A percentile compares a stretch with the other conserved stretches of the same genome.
These are phyloP conservation scores for Wickerhamiella cacticola DNA, from an alignment of 805 yeast species.

Conservation along the genomic window DNA sequence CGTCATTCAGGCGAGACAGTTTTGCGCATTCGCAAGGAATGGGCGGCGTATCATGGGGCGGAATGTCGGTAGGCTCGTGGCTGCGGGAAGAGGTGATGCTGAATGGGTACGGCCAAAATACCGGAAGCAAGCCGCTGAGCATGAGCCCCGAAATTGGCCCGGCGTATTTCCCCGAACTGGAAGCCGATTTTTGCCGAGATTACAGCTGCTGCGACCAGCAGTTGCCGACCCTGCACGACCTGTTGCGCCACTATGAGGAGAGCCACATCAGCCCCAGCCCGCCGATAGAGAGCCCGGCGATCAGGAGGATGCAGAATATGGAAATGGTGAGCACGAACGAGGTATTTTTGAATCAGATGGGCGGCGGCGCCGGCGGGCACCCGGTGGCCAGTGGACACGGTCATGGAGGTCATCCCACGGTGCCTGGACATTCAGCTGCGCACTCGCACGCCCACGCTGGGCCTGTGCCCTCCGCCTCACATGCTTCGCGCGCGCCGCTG, in stretches of 20 bases:
- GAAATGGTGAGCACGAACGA: conserved; percentile 91
- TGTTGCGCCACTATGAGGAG: conserved; percentile 90
- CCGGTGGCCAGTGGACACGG: background rate
- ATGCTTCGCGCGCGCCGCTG: no score
- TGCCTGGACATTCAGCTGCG: no score
- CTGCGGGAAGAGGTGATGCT: conserved; percentile 61
- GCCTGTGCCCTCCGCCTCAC: no score
- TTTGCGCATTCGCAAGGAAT: conserved; percentile 94
- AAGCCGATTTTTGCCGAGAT: conserved; percentile 93
- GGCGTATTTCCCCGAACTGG: conserved; percentile 80
- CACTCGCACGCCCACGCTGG: no score
- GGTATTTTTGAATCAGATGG: conserved; percentile 49
- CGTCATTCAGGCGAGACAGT: conserved; percentile 64
- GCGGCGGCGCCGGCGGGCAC: background rate
- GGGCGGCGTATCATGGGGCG: conserved; percentile 98
- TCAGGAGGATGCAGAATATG: conserved; percentile 40
- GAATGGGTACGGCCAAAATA: conserved; percentile 17
- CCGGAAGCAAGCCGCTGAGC: conserved; percentile 34
- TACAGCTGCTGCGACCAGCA: conserved; percentile 91
- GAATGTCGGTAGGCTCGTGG: conserved; percentile 91
- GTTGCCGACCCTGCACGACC: conserved; percentile 85
- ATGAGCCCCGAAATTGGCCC: conserved; percentile 57
- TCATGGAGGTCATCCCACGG: background rate
- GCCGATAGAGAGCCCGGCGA: conserved; percentile 29
- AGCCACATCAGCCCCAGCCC: conserved; percentile 67